Conservation (phyloP, 345 rosid species). For the Citrus hindsii region DNA sequence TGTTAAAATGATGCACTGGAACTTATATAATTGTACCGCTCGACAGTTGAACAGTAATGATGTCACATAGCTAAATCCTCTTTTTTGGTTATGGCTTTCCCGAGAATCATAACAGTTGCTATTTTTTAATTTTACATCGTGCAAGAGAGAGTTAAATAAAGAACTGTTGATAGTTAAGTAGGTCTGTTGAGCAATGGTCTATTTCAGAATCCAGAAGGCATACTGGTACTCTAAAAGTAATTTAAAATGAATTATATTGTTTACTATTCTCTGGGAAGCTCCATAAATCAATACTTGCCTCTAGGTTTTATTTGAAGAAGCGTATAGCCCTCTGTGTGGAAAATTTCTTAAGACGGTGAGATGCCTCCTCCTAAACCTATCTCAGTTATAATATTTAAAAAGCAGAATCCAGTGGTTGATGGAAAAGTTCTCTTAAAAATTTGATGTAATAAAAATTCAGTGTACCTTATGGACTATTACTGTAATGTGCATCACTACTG, state of each 20-base stretch:
- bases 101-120: not conserved
- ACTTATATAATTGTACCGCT: not conserved
- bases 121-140: not conserved
- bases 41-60: not conserved
- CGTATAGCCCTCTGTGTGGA: not conserved
- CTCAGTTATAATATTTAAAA: not conserved
- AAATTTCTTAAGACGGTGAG: not conserved
- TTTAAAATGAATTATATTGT: not conserved
- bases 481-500: not conserved
- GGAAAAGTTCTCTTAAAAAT: not conserved
- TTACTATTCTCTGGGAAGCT: not conserved
- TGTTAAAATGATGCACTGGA: not conserved
- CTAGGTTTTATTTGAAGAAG: not conserved
- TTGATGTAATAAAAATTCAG: not conserved
- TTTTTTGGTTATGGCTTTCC: not conserved
- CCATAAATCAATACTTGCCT: not conserved
- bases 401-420: not conserved
- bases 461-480: not conserved
- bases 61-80: constrained; percentile 5
- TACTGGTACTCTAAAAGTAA: not conserved
- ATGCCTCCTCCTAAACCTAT: not conserved
- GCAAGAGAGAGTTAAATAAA: not conserved
- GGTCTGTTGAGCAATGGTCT: not conserved
- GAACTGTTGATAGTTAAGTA: not conserved
- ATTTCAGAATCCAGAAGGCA: not conserved